A percentile compares a stretch with the other conserved stretches of the same genome.
Evolutionary conservation across 106 monocot species (phyloP).

Genomic region (Dendrobium chrysotoxum): DNA sequence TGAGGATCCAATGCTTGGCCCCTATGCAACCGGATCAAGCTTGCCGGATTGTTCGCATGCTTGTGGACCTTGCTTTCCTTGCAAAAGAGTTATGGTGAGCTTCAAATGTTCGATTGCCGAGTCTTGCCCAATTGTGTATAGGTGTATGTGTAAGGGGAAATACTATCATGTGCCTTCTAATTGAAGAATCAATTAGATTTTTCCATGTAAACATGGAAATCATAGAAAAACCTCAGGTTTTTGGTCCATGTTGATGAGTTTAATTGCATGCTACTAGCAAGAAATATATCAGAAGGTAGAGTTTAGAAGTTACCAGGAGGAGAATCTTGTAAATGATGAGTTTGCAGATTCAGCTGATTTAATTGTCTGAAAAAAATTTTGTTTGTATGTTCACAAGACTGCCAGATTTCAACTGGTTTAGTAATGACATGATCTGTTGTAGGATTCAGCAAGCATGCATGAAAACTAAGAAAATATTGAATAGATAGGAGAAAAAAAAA

Average conservation of each 20-base stretch:
- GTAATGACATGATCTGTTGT: not conserved
- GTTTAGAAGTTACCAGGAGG: not conserved
- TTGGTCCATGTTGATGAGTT: not conserved
- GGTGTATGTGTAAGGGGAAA: slow-evolving; percentile 70
- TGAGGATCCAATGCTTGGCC: not conserved
- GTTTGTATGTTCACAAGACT: not conserved
- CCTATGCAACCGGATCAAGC: slow-evolving; percentile 49
- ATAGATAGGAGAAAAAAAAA: no score
- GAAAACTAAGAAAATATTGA: no score
- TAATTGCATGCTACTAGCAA: not conserved
- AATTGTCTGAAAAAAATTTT: not conserved
- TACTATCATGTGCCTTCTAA: slow-evolving; percentile 73
- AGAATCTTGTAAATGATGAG: not conserved
- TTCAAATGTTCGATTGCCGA: slow-evolving; percentile 74
- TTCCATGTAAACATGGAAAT: not conserved
- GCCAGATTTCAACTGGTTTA: not conserved
- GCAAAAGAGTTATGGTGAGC: slow-evolving; percentile 77
- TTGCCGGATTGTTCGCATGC: slow-evolving; percentile 81
- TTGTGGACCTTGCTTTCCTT: slow-evolving; percentile 79
- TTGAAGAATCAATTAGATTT: not conserved
- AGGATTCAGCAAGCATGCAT: not conserved
- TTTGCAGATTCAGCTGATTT: not conserved
- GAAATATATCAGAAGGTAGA: not conserved
- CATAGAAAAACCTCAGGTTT: not conserved
- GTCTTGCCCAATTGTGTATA: slow-evolving; percentile 74